These are phyloP conservation scores for Dissophora ornata DNA, from an alignment of 192 early-diverging fungal genomes.

Conservation along the genomic window DNA sequence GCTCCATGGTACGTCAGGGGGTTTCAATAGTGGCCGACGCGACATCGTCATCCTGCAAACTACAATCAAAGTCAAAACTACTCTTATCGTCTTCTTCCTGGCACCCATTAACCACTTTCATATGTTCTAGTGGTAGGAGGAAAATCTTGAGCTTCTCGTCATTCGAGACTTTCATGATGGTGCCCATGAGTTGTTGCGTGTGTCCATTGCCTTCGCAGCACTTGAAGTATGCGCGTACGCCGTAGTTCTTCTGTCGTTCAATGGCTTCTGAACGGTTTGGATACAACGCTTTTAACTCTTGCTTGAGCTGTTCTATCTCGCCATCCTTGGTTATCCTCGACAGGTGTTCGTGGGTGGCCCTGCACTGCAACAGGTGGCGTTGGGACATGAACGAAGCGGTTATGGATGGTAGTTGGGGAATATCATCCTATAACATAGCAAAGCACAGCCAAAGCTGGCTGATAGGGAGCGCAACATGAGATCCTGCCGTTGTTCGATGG, in stretches of 20 bases:
- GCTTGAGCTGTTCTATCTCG: not conserved
- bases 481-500: not conserved
- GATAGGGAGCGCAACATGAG: not conserved
- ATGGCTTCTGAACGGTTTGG: not conserved
- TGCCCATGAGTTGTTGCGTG: not conserved
- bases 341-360: not conserved
- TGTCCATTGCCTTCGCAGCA: not conserved
- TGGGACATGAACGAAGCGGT: not conserved
- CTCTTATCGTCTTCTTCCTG: too few relatives aligned
- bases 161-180: not conserved
- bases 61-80: too few relatives aligned
- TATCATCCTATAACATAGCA: not conserved
- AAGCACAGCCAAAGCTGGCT: not conserved
- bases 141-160: too few relatives aligned
- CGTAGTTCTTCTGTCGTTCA: not conserved
- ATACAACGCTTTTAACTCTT: too few relatives aligned
- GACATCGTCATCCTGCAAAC: too few relatives aligned
- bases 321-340: not conserved
- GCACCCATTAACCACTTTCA: too few relatives aligned
- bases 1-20: too few relatives aligned
- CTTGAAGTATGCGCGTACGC: not conserved
- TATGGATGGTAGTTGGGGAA: too few relatives aligned
- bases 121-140: too few relatives aligned
- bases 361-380: not conserved
- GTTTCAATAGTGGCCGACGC: too few relatives aligned